Base-by-base conservation (phyloP, 257 asterid species). In the Fraxinus pennsylvanica region DNA sequence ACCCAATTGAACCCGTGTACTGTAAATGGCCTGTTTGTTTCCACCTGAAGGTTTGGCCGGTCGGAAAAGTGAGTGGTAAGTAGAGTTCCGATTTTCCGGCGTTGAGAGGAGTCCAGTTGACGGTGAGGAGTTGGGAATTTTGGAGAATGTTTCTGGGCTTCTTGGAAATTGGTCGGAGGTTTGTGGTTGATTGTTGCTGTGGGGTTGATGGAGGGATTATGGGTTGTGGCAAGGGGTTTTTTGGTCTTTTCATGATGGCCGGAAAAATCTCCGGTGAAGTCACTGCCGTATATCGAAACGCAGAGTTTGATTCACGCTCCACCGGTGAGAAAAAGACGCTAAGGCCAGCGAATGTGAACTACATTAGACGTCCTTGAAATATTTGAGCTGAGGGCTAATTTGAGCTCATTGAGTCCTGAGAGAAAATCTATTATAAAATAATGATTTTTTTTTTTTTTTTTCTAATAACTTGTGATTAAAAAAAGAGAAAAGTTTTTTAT, bases 41-140 rank as follows among this genome's bases (percentile, higher is more conserved):
- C 97, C 97, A 95, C 80, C 96, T 88, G 91, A 95, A 95, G 2
- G 97, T 93, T 81, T 92, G 99, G 52, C 99, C 99, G 9, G 99
- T 95, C 73, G 99, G 99, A 81, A 95, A 91, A 25, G 97, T 95
- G 79, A 95, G 96, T 61, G 99, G 96, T 76, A 95, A 77, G 82
- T 89, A 89, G 74, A 95, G 93, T 82, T 93, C 99, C 38, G 94
- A 81, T 80, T 87, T 95, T 75, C 79, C 77, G 33, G 90, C 79
- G 69, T 83, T 84, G 27, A 92, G 87, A 79, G 93, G 92, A 13
- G 86, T 84, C 96, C 94, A 96, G 4, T 82, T 81, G 70, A 82
- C 38, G 80, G 84, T 70, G 61, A 85, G 81, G 66, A 54, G 61
- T 30, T 71, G 84, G 74, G 88, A 76, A 73, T 79, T 86, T 77